Conservation (phyloP, 2,329 filamentous ascomycete genomes). For the Ophiostoma sp. region DNA sequence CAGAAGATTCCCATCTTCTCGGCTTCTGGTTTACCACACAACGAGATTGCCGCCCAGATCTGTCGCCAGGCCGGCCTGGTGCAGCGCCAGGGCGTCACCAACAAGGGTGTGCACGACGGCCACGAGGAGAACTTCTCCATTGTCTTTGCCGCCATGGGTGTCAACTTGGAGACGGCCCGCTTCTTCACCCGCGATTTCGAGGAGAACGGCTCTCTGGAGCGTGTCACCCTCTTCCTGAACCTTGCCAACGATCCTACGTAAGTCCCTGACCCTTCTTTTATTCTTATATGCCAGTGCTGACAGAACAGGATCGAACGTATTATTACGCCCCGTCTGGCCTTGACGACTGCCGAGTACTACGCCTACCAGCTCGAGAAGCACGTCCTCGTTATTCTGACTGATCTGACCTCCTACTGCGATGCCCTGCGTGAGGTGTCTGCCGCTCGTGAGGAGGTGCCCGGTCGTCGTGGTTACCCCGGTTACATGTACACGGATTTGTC, state of each 20-base stretch:
- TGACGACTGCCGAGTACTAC: constrained; percentile 99
- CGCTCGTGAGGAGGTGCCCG: constrained; percentile 96
- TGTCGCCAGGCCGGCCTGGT: constrained; percentile 95
- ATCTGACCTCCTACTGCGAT: constrained; percentile 97
- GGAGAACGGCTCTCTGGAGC: constrained; percentile 98
- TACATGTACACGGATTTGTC: constrained; percentile 99
- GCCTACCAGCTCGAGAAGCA: constrained; percentile 99
- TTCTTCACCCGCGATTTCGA: constrained; percentile 99
- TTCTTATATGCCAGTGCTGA: not conserved
- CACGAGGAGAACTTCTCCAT: constrained; percentile 99
- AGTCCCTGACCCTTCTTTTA: constrained; percentile 39
- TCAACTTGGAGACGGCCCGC: constrained; percentile 96
- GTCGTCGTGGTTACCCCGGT: constrained; percentile 98
- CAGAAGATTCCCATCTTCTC: constrained; percentile 99
- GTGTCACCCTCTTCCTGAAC: constrained; percentile 96
- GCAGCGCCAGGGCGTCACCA: constrained; percentile 71
- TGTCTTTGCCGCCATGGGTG: constrained; percentile 99
- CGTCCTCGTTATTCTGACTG: constrained; percentile 96
- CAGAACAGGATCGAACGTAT: constrained; percentile 90
- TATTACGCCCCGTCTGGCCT: constrained; percentile 95
- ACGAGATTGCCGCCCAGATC: constrained; percentile 98
- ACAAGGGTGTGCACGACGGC: constrained; percentile 92
- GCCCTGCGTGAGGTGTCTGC: constrained; percentile 98
- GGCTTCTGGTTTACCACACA: constrained; percentile 94
- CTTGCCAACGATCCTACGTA: constrained; percentile 98